phyloP scores from a whole-genome alignment of 441 rosid genomes.

The Eruca vesicaria region DNA sequence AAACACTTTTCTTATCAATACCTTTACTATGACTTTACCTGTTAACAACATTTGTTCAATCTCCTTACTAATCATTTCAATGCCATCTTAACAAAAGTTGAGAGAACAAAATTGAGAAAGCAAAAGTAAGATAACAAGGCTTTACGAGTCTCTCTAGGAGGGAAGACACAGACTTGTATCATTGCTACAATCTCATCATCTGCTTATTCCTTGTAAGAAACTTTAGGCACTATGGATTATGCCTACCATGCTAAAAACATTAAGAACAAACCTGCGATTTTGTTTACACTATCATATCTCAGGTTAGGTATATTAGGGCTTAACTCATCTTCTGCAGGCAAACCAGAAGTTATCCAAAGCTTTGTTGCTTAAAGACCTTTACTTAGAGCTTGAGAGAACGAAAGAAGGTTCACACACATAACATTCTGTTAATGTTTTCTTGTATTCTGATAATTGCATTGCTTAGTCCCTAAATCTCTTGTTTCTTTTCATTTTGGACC shows the following conservation, averaged over 20 bases:
- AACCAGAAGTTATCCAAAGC: constrained; percentile 89
- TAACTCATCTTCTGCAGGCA: constrained; percentile 56
- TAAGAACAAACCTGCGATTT: constrained; percentile 91
- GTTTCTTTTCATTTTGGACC: too few species aligned
- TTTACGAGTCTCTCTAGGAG: constrained; percentile 90
- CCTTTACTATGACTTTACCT: constrained; percentile 52
- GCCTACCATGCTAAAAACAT: constrained; percentile 92
- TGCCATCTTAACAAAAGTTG: too few species aligned
- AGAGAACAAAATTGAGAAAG: too few species aligned
- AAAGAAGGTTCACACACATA: constrained; percentile 63
- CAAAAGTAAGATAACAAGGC: constrained; percentile 96
- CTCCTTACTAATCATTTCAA: too few species aligned
- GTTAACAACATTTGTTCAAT: too few species aligned
- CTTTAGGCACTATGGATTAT: constrained; percentile 92
- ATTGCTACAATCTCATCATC: constrained; percentile 95
- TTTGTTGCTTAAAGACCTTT: constrained; percentile 82
- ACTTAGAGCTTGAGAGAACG: constrained; percentile 83
- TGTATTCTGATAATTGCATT: too few species aligned
- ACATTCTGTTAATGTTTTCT: constrained; percentile 6
- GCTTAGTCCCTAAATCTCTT: too few species aligned
- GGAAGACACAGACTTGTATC: constrained; percentile 95
- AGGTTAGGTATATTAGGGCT: too few species aligned
- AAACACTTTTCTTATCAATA: background rate
- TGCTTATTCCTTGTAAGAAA: constrained; percentile 80
- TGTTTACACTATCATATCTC: constrained; percentile 18